These are phyloP conservation scores for Penicillium roqueforti DNA, from an alignment of 495 filamentous ascomycete species.

Conservation along the genomic window DNA sequence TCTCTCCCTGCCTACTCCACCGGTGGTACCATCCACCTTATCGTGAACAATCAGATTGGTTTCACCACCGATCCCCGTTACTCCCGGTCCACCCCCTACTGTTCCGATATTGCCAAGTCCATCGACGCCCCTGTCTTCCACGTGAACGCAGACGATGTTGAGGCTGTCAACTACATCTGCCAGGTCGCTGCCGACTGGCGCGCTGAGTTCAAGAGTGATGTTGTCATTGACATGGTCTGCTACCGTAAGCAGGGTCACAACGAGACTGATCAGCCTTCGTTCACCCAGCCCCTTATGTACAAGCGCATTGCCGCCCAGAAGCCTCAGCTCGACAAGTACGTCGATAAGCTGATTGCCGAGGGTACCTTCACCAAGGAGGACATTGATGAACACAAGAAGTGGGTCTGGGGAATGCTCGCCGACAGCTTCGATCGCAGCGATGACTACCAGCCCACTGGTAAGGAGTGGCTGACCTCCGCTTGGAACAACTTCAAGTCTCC, in stretches of 20 bases:
- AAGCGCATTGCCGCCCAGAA: slow-evolving; percentile 84
- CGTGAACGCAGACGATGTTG: slow-evolving; percentile 97
- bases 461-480: slow-evolving; percentile 96
- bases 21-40: slow-evolving; percentile 92
- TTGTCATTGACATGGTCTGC: slow-evolving; percentile 96
- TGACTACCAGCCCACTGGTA: slow-evolving; percentile 92
- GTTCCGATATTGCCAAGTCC: slow-evolving; percentile 97
- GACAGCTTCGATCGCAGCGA: slow-evolving; percentile 95
- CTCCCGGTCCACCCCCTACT: slow-evolving; percentile 95
- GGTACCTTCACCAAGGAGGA: slow-evolving; percentile 95
- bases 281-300: slow-evolving; percentile 99
- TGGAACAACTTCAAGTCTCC: slow-evolving; percentile 99
- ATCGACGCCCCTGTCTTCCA: slow-evolving; percentile 99
- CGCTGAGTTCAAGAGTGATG: slow-evolving; percentile 94
- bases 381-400: slow-evolving; percentile 98
- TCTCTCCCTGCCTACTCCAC: slow-evolving; percentile 92
- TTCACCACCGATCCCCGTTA: slow-evolving; percentile 99
- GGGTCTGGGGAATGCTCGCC: slow-evolving; percentile 98
- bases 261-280: slow-evolving; percentile 97
- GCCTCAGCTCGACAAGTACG: slow-evolving; percentile 79
- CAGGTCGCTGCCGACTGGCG: slow-evolving; percentile 96
- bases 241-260: slow-evolving; percentile 99
- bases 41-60: slow-evolving; percentile 99
- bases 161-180: slow-evolving; percentile 97
- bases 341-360: slow-evolving; percentile 81